Percentiles rank a stretch among this genome's conserved stretches.
These are phyloP conservation scores for Liriodendron chinense DNA, from an alignment of 164 flowering plant genomes.

Conservation along the genomic window DNA sequence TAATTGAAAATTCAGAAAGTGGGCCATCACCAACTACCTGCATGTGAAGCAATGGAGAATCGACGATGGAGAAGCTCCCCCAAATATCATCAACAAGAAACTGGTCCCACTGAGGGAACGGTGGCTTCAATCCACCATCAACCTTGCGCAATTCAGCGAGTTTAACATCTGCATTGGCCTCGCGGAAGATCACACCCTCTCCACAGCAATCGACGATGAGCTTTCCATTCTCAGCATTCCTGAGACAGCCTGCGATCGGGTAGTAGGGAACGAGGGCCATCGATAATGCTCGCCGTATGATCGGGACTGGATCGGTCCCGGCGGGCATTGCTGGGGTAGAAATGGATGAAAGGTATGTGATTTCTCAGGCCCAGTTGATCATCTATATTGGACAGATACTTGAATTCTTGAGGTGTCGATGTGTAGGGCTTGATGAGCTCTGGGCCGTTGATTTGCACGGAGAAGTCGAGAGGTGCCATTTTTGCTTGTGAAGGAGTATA, in stretches of 20 bases:
- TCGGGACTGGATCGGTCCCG: slow-evolving; percentile 25
- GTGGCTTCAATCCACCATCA: slow-evolving; percentile 13
- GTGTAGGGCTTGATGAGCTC: slow-evolving; percentile 16
- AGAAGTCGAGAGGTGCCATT: slow-evolving; percentile 14
- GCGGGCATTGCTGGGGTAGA: slow-evolving; percentile 12
- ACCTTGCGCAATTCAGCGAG: slow-evolving; percentile 25
- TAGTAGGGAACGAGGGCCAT: slow-evolving; percentile 29
- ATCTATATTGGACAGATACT: slow-evolving; percentile 26
- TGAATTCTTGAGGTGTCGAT: slow-evolving; percentile 23
- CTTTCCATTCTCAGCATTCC: slow-evolving; percentile 16
- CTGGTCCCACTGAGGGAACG: slow-evolving; percentile 12
- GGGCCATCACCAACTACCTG: slow-evolving; percentile 13
- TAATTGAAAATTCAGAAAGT: too few species aligned
- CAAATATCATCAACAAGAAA: slow-evolving; percentile 7
- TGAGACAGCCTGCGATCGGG: slow-evolving; percentile 34
- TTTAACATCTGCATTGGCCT: slow-evolving; percentile 19
- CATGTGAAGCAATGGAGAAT: slow-evolving; percentile 24
- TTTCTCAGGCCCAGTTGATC: slow-evolving; percentile 26
- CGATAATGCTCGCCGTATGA: slow-evolving; percentile 31
- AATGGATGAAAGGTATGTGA: slow-evolving; percentile 26
- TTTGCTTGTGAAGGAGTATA: neutral
- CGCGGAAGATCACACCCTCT: slow-evolving; percentile 29
- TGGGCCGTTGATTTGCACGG: slow-evolving; percentile 7
- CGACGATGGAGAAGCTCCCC: slow-evolving; percentile 16
- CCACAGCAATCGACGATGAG: slow-evolving; percentile 21